Evolutionary conservation across 192 early-diverging fungal species (phyloP).

Genomic region (Radiomyces spectabilis): DNA sequence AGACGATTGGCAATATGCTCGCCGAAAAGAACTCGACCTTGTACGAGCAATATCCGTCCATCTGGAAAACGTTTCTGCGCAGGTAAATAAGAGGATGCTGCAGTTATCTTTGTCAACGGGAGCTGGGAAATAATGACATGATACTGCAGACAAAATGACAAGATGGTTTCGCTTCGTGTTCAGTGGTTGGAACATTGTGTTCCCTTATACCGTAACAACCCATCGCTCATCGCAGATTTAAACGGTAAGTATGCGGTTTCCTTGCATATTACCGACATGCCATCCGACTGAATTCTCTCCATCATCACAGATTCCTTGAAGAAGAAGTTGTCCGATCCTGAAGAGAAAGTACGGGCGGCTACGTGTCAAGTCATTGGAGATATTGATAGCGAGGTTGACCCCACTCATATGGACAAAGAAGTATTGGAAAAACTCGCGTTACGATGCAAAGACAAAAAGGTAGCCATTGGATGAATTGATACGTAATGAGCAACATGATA

Average conservation of each 20-base stretch:
- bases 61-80: constrained; percentile 82
- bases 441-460: constrained; percentile 87
- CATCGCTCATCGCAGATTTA: constrained; percentile 61
- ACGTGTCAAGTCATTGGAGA: constrained; percentile 60
- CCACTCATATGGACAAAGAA: constrained; percentile 47
- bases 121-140: no score
- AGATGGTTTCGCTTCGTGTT: constrained; percentile 56
- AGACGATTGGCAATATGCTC: constrained; percentile 86
- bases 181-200: constrained; percentile 64
- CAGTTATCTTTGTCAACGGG: no score
- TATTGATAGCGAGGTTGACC: constrained; percentile 54
- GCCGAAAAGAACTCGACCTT: constrained; percentile 63
- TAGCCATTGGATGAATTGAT: no score
- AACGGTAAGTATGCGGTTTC: constrained; percentile 54
- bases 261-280: background rate
- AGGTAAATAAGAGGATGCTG: no score
- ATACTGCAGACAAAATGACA: constrained; percentile 78
- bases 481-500: no score
- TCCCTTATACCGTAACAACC: constrained; percentile 63
- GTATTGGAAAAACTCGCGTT: constrained; percentile 56
- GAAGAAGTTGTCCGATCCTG: constrained; percentile 78
- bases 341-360: constrained; percentile 83
- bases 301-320: constrained; percentile 40
- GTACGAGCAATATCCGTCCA: constrained; percentile 63
- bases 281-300: no score